Percentiles rank a stretch among this genome's conserved stretches.
Conservation (phyloP, 139 green algal genomes). For the Coelastrella sp. region DNA sequence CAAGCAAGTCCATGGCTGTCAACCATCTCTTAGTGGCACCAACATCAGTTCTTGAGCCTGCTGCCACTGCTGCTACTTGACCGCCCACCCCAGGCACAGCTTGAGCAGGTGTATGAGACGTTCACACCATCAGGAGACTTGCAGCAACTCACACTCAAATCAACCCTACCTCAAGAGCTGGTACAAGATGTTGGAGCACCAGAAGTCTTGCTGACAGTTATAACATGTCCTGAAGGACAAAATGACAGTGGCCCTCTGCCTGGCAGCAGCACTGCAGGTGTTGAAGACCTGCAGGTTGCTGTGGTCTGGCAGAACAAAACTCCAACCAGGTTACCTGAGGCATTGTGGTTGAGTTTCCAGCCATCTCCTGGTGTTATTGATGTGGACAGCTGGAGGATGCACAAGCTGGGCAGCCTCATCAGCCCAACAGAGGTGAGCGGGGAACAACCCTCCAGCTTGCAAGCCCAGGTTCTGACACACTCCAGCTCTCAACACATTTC, state of each 20-base stretch:
- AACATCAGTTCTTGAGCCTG: too few species aligned
- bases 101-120: slow-evolving; percentile 1
- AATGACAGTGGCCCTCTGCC: background rate
- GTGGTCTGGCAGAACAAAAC: slow-evolving; percentile 67
- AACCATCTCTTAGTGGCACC: too few species aligned
- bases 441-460: too few species aligned
- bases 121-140: background rate
- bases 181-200: slow-evolving; percentile 33
- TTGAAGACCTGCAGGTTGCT: background rate
- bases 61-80: slow-evolving; percentile 1
- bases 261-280: background rate
- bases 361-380: slow-evolving; percentile 46
- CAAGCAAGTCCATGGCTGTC: too few species aligned
- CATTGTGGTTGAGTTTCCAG: slow-evolving; percentile 58
- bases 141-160: slow-evolving; percentile 15
- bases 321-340: slow-evolving; percentile 73
- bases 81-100: background rate
- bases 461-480: too few species aligned
- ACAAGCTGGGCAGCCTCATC: slow-evolving; percentile 63
- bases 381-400: slow-evolving; percentile 55
- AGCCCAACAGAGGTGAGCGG: slow-evolving; percentile 57
- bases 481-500: background rate
- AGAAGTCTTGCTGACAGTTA: background rate
- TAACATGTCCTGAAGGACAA: background rate
- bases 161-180: slow-evolving; percentile 8